Evolutionary conservation across 108 stramenopile genomes (phyloP).

Genomic region (Cyclostephanos tholiformis): DNA sequence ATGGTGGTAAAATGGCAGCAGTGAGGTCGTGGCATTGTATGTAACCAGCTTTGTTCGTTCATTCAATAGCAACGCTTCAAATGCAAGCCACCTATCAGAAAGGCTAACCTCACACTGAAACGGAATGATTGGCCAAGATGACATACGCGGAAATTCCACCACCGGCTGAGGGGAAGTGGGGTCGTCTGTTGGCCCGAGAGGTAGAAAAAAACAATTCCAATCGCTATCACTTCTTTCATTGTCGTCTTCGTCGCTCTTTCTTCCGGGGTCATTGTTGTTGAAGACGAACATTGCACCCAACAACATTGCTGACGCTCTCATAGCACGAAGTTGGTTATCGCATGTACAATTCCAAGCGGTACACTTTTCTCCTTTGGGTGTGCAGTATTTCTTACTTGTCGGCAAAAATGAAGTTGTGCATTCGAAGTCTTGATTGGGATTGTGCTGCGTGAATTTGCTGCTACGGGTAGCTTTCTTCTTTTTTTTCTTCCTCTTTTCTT

Average conservation of each 20-base stretch:
- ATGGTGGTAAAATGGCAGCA: slow-evolving; percentile 48
- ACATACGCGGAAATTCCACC: slow-evolving; percentile 22
- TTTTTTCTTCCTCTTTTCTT: slow-evolving; percentile 5
- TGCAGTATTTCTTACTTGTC: slow-evolving; percentile 49
- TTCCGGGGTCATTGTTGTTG: background rate
- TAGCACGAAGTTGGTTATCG: slow-evolving; percentile 49
- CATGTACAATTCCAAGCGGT: slow-evolving; percentile 54
- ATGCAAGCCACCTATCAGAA: slow-evolving; percentile 38
- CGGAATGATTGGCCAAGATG: slow-evolving; percentile 34
- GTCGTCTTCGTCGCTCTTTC: background rate
- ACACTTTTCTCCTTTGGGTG: slow-evolving; percentile 38
- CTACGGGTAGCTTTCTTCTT: background rate
- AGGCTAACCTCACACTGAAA: slow-evolving; percentile 46
- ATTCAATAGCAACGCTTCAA: slow-evolving; percentile 37
- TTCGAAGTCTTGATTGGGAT: slow-evolving; percentile 10
- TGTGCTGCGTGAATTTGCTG: slow-evolving; percentile 21
- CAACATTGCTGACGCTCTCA: slow-evolving; percentile 28
- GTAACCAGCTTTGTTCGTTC: slow-evolving; percentile 33
- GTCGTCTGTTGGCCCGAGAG: slow-evolving; percentile 38
- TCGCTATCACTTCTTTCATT: background rate
- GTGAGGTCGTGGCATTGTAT: slow-evolving; percentile 45
- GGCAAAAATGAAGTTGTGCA: slow-evolving; percentile 51
- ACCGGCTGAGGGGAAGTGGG: background rate
- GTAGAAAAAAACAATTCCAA: slow-evolving; percentile 37
- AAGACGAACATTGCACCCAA: slow-evolving; percentile 59